phyloP scores from a whole-genome alignment of 352 stramenopile genomes.

The Phytophthora podocarpi region DNA sequence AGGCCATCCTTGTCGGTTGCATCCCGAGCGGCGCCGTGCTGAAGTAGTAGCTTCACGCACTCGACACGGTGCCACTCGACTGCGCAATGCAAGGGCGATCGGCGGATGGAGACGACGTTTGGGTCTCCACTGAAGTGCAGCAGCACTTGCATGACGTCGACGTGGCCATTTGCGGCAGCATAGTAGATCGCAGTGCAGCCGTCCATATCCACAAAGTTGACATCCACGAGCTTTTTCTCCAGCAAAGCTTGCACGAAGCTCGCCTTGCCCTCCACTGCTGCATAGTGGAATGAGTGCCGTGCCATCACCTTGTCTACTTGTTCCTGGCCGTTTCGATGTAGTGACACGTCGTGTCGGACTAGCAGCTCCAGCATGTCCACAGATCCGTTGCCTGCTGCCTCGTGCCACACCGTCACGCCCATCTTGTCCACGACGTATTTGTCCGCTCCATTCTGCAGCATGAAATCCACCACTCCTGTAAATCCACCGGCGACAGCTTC shows the following conservation, averaged over 20 bases:
- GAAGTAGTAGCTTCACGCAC: slow-evolving; percentile 60
- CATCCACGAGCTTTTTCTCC: slow-evolving; percentile 57
- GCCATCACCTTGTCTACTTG: slow-evolving; percentile 81
- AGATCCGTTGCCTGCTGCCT: slow-evolving; percentile 66
- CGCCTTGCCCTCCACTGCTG: slow-evolving; percentile 68
- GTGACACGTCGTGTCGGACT: slow-evolving; percentile 48
- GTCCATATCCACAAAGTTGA: slow-evolving; percentile 70
- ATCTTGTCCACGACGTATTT: slow-evolving; percentile 75
- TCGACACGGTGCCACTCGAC: slow-evolving; percentile 73
- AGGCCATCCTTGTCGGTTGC: slow-evolving; percentile 47
- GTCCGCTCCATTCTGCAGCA: slow-evolving; percentile 65
- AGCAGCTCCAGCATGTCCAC: slow-evolving; percentile 69
- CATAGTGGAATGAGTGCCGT: slow-evolving; percentile 84
- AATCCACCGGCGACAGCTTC: slow-evolving; percentile 69
- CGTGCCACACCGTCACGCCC: slow-evolving; percentile 83
- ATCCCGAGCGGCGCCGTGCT: slow-evolving; percentile 37
- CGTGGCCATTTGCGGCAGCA: slow-evolving; percentile 69
- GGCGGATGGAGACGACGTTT: slow-evolving; percentile 64
- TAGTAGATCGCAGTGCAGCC: slow-evolving; percentile 78
- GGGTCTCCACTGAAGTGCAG: slow-evolving; percentile 51
- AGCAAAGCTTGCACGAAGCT: slow-evolving; percentile 65
- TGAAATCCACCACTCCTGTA: slow-evolving; percentile 43
- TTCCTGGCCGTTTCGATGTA: slow-evolving; percentile 43
- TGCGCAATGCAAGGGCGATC: slow-evolving; percentile 74
- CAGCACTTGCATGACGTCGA: slow-evolving; percentile 54